phyloP scores from a whole-genome alignment of 2,329 filamentous ascomycete species.

The Verticillium dahliae region DNA sequence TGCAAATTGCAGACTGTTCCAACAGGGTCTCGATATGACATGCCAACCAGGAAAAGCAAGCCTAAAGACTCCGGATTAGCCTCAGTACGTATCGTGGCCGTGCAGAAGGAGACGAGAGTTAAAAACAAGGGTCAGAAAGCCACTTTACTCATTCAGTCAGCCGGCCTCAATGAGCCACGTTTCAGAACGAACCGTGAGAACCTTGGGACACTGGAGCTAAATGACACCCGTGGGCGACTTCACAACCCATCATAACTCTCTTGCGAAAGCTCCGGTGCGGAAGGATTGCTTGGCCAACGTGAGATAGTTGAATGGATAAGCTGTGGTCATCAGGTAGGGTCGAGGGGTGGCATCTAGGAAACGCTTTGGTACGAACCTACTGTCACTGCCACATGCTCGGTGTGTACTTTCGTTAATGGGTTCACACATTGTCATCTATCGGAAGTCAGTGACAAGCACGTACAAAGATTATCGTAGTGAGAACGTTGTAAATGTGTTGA shows the following conservation, averaged over 20 bases:
- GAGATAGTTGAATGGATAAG: slow-evolving; percentile 73
- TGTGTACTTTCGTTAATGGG: neutral
- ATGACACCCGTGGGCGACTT: slow-evolving; percentile 55
- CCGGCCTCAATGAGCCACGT: slow-evolving; percentile 44
- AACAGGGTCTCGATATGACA: no score
- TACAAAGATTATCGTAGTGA: neutral
- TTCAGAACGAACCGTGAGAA: slow-evolving; percentile 26
- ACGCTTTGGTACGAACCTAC: neutral
- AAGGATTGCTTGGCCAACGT: slow-evolving; percentile 64
- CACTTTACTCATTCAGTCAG: slow-evolving; percentile 61
- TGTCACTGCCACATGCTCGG: no score
- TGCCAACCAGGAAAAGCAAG: no score
- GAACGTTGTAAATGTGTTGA: neutral
- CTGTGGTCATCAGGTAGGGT: slow-evolving; percentile 49
- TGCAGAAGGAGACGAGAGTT: neutral
- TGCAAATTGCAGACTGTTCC: no score
- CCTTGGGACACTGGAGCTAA: slow-evolving; percentile 49
- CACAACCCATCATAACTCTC: slow-evolving; percentile 66
- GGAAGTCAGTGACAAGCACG: neutral
- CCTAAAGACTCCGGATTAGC: no score
- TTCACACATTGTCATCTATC: neutral
- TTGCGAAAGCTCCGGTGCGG: slow-evolving; percentile 55
- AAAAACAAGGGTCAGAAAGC: slow-evolving; percentile 51
- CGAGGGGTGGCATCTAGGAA: neutral
- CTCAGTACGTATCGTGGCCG: no score